A percentile compares a stretch with the other conserved stretches of the same genome.
Conservation (phyloP, 1,139 yeast species). For the Geotrichum restrictum region DNA sequence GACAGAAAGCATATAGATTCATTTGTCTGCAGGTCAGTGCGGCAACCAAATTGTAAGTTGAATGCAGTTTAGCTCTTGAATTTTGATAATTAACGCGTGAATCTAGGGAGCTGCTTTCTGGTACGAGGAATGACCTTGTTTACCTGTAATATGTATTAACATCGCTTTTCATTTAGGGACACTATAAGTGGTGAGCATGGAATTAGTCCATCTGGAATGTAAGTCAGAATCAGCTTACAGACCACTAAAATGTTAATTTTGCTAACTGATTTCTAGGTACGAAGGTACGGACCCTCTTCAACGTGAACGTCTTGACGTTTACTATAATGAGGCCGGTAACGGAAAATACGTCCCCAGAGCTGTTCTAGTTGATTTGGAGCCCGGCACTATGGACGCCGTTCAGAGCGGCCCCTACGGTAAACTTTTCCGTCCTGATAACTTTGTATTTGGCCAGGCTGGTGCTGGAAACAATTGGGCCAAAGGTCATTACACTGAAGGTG, state of each 20-base stretch:
- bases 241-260: not conserved
- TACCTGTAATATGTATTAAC: not conserved
- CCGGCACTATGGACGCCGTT: slow-evolving; percentile 85
- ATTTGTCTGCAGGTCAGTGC: slow-evolving; percentile 90
- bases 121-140: no score
- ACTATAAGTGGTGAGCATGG: slow-evolving; percentile 97
- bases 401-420: slow-evolving; percentile 73
- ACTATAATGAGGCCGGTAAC: slow-evolving; percentile 52
- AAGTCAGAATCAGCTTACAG: slow-evolving; percentile 11
- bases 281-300: slow-evolving; percentile 41
- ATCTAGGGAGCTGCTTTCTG: slow-evolving; percentile 83
- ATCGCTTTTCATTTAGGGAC: slow-evolving; percentile 48
- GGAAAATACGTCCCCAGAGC: slow-evolving; percentile 93
- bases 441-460: slow-evolving; percentile 81
- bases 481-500: slow-evolving; percentile 95
- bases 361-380: slow-evolving; percentile 86
- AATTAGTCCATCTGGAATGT: slow-evolving; percentile 68
- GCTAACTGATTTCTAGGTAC: slow-evolving; percentile 22
- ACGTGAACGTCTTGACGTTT: slow-evolving; percentile 48
- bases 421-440: slow-evolving; percentile 87
- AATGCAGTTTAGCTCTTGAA: not conserved
- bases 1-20: slow-evolving; percentile 51
- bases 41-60: slow-evolving; percentile 83
- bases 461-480: slow-evolving; percentile 97
- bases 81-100: not conserved